Conservation (phyloP, 2,329 filamentous ascomycete genomes). For the Penicillium sclerotigenum region DNA sequence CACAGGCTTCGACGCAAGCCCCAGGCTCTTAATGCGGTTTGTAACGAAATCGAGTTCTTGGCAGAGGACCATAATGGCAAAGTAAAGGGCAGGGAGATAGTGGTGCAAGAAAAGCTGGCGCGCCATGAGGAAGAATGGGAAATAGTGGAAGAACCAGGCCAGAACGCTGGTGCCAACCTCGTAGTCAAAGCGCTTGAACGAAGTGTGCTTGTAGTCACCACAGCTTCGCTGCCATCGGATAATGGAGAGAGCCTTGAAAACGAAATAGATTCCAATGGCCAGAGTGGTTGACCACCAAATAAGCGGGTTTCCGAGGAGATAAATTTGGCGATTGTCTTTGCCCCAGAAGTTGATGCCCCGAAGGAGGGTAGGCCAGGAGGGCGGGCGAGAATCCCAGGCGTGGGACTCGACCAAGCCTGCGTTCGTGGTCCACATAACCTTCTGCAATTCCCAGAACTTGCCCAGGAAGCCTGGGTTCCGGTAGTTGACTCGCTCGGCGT, state of each 20-base stretch:
- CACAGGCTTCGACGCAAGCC: constrained; percentile 65
- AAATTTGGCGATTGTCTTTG: constrained; percentile 88
- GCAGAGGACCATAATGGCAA: constrained; percentile 83
- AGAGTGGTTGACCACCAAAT: constrained; percentile 90
- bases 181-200: constrained; percentile 96
- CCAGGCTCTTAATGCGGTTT: constrained; percentile 66
- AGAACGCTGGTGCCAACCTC: constrained; percentile 87
- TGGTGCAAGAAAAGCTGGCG: constrained; percentile 98
- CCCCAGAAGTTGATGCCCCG: constrained; percentile 99
- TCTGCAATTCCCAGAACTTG: constrained; percentile 96
- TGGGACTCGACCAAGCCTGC: constrained; percentile 94
- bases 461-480: constrained; percentile 89
- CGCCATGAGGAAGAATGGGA: constrained; percentile 97
- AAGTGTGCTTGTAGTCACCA: constrained; percentile 75
- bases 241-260: constrained; percentile 83
- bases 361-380: constrained; percentile 85
- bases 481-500: constrained; percentile 94
- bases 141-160: constrained; percentile 97
- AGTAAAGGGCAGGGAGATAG: constrained; percentile 96
- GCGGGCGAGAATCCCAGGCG: constrained; percentile 93
- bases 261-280: constrained; percentile 70
- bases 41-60: constrained; percentile 85
- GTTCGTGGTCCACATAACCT: constrained; percentile 99
- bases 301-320: constrained; percentile 89
- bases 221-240: constrained; percentile 93